Evolutionary conservation across 495 filamentous ascomycete genomes (phyloP).

Genomic region (Penicillium malachiteum): DNA sequence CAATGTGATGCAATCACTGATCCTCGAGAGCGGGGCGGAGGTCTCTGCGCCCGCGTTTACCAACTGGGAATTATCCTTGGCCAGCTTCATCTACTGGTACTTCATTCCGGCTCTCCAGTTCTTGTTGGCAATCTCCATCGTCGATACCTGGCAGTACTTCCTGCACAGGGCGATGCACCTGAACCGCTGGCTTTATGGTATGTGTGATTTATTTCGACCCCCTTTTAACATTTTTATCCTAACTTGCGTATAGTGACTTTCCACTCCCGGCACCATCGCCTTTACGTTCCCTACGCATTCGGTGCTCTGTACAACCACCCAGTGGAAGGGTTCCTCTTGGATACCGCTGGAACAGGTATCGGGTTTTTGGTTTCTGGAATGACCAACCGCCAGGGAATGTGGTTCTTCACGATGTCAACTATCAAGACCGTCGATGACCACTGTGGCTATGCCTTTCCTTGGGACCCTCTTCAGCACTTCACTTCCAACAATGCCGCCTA

Average conservation of each 20-base stretch:
- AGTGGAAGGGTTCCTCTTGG: constrained; percentile 83
- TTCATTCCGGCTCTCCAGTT: constrained; percentile 76
- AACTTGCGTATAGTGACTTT: constrained; percentile 62
- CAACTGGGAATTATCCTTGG: constrained; percentile 71
- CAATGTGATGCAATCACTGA: constrained; percentile 31
- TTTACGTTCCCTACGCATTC: constrained; percentile 97
- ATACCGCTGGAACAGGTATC: constrained; percentile 80
- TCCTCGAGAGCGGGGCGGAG: constrained; percentile 34
- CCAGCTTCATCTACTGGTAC: constrained; percentile 74
- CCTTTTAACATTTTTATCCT: constrained; percentile 3
- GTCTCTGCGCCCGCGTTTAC: constrained; percentile 38
- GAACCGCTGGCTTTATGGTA: constrained; percentile 96
- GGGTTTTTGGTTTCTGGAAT: constrained; percentile 76
- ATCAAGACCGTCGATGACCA: constrained; percentile 98
- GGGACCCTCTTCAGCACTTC: constrained; percentile 87
- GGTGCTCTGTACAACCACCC: constrained; percentile 97
- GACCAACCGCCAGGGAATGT: constrained; percentile 75
- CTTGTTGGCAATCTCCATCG: constrained; percentile 62
- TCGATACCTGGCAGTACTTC: constrained; percentile 98
- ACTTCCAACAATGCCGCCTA: constrained; percentile 93
- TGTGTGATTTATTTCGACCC: constrained; percentile 28
- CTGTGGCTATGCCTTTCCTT: constrained; percentile 92
- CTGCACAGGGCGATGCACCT: constrained; percentile 91
- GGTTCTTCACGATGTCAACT: constrained; percentile 79
- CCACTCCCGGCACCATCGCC: constrained; percentile 90